Conservation (phyloP, 208 protist genomes). For the Lotmaria passim region DNA sequence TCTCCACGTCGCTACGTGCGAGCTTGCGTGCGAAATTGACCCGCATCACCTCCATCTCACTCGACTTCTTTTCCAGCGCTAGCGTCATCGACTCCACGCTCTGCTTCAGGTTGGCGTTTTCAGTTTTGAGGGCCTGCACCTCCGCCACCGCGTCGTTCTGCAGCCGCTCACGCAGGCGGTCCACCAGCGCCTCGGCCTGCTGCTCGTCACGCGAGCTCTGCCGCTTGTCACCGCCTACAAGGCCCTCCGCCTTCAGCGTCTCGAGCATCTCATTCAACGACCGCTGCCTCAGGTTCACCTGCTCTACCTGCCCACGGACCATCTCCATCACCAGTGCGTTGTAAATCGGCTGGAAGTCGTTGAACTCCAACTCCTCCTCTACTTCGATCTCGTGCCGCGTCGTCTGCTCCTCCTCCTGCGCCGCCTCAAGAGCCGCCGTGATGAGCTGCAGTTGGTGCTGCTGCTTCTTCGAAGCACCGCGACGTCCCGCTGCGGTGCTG, state of each 20-base stretch:
- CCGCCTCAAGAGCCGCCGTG: slow-evolving; percentile 23
- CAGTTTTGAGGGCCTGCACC: slow-evolving; percentile 42
- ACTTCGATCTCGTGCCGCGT: slow-evolving; percentile 42
- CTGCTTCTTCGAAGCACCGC: slow-evolving; percentile 23
- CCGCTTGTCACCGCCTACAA: slow-evolving; percentile 34
- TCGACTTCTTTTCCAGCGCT: slow-evolving; percentile 60
- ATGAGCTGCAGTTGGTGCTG: slow-evolving; percentile 28
- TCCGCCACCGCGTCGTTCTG: slow-evolving; percentile 56
- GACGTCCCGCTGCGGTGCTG: slow-evolving; percentile 7
- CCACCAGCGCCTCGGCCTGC: slow-evolving; percentile 39
- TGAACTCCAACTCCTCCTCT: slow-evolving; percentile 61
- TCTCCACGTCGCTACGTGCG: slow-evolving; percentile 67
- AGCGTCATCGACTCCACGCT: slow-evolving; percentile 58
- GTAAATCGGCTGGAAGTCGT: slow-evolving; percentile 59
- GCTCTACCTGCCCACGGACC: slow-evolving; percentile 57
- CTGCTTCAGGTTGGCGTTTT: slow-evolving; percentile 58
- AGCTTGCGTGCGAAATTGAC: slow-evolving; percentile 57
- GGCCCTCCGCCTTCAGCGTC: slow-evolving; percentile 43
- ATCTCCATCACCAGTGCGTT: slow-evolving; percentile 78
- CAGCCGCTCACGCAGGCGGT: slow-evolving; percentile 48
- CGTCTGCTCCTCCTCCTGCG: slow-evolving; percentile 46
- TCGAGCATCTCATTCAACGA: slow-evolving; percentile 66
- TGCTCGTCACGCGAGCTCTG: slow-evolving; percentile 23
- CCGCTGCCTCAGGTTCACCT: slow-evolving; percentile 69
- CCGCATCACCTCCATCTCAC: slow-evolving; percentile 66